A percentile compares a stretch with the other conserved stretches of the same genome.
These are phyloP conservation scores for Trichoderma lentiforme DNA, from an alignment of 2,329 filamentous ascomycete genomes.

Conservation along the genomic window DNA sequence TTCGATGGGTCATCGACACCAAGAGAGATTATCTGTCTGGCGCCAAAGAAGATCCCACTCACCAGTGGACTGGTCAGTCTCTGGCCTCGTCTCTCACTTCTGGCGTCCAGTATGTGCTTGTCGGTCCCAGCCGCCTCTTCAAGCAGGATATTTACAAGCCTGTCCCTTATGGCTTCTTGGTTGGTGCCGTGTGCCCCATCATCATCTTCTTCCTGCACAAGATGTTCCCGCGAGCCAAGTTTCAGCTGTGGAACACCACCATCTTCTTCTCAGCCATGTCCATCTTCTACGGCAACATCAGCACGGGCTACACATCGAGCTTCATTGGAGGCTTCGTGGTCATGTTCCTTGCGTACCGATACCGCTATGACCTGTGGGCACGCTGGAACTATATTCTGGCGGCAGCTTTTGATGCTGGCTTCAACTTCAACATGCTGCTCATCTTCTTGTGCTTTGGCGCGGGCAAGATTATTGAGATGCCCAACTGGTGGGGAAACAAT, in stretches of 20 bases:
- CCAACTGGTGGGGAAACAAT: slow-evolving; percentile 64
- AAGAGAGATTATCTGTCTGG: slow-evolving; percentile 56
- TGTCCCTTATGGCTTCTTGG: slow-evolving; percentile 52
- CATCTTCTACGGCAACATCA: slow-evolving; percentile 59
- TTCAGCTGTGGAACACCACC: slow-evolving; percentile 57
- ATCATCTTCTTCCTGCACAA: slow-evolving; percentile 51
- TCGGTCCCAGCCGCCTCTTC: slow-evolving; percentile 51
- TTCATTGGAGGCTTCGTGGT: slow-evolving; percentile 60
- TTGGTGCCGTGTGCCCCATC: slow-evolving; percentile 45
- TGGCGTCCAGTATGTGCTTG: slow-evolving; percentile 58
- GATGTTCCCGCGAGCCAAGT: slow-evolving; percentile 50
- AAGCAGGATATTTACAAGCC: slow-evolving; percentile 44
- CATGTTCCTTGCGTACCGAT: slow-evolving; percentile 57
- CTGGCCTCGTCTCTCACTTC: slow-evolving; percentile 51
- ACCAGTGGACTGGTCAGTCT: slow-evolving; percentile 60
- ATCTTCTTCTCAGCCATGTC: slow-evolving; percentile 58
- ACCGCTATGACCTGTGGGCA: slow-evolving; percentile 55
- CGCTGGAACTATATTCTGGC: slow-evolving; percentile 60
- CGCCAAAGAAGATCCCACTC: slow-evolving; percentile 48
- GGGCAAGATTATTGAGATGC: slow-evolving; percentile 55
- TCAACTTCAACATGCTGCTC: slow-evolving; percentile 59
- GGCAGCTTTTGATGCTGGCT: slow-evolving; percentile 60
- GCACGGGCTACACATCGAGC: slow-evolving; percentile 54
- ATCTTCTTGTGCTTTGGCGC: slow-evolving; percentile 59
- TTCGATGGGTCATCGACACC: slow-evolving; percentile 56